Conservation (phyloP, 2,329 filamentous ascomycete species). For the Aureobasidium subglaciale region DNA sequence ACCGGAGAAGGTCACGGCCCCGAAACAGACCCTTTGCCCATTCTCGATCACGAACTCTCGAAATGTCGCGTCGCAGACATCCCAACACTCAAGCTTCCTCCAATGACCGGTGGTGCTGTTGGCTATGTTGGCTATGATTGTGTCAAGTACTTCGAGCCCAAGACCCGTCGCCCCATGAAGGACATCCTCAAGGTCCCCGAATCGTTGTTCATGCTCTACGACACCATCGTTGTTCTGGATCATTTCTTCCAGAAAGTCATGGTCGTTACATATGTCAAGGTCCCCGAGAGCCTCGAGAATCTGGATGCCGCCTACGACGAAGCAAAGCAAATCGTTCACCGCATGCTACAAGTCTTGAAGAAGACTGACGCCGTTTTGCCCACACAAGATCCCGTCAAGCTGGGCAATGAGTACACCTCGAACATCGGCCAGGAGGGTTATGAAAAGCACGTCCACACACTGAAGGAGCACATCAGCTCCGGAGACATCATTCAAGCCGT, state of each 20-base stretch:
- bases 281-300: conserved; percentile 44
- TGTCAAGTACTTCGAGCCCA: conserved; percentile 94
- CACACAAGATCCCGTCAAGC: conserved; percentile 63
- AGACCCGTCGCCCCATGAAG: conserved; percentile 76
- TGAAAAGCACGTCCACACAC: conserved; percentile 73
- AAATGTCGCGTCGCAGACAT: conserved; percentile 74
- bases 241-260: conserved; percentile 90
- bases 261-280: conserved; percentile 81
- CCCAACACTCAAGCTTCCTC: conserved; percentile 74
- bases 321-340: conserved; percentile 56
- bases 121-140: conserved; percentile 98
- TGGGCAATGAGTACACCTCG: conserved; percentile 74
- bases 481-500: conserved; percentile 98
- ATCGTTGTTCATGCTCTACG: conserved; percentile 93
- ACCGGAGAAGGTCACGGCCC: conserved; percentile 84
- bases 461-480: conserved; percentile 84
- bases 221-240: conserved; percentile 90
- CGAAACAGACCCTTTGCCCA: conserved; percentile 74
- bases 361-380: conserved; percentile 59
- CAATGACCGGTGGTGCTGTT: conserved; percentile 84
- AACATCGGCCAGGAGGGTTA: conserved; percentile 89
- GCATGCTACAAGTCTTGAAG: conserved; percentile 64
- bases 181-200: conserved; percentile 86
- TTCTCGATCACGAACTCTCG: conserved; percentile 72
- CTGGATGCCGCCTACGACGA: conserved; percentile 64